These are phyloP conservation scores for Diaporthe velutina DNA, from an alignment of 2,329 filamentous ascomycete genomes.

Conservation along the genomic window DNA sequence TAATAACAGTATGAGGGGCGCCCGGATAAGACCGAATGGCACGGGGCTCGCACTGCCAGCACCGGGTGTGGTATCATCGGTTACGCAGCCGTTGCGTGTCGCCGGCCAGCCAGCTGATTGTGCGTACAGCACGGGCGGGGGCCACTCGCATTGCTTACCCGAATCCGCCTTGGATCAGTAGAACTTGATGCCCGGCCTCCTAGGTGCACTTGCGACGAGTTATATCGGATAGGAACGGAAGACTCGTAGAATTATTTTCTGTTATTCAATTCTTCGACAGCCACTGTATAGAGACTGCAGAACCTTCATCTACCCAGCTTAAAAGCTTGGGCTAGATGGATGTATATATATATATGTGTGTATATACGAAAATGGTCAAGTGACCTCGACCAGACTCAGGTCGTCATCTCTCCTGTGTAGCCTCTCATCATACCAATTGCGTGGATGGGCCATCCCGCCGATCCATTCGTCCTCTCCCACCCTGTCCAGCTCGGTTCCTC, in stretches of 20 bases:
- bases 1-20: neutral
- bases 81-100: conserved; percentile 15
- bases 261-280: conserved; percentile 21
- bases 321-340: conserved; percentile 6
- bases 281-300: neutral
- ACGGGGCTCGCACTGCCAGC: neutral
- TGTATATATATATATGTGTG: conserved; percentile 9
- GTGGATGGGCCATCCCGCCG: neutral
- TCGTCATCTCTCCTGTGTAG: neutral
- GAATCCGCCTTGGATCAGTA: neutral
- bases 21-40: neutral
- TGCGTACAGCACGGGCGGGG: neutral
- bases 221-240: neutral
- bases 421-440: neutral
- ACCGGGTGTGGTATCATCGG: neutral
- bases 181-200: neutral
- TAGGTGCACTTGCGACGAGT: neutral
- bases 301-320: conserved; percentile 3
- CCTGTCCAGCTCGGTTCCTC: neutral
- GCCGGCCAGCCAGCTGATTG: neutral
- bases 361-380: conserved; percentile 23
- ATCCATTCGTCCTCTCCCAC: neutral
- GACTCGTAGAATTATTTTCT: neutral
- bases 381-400: conserved; percentile 6
- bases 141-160: neutral